Evolutionary conservation across 495 filamentous ascomycete species (phyloP).

Genomic region (Trichoderma parareesei): DNA sequence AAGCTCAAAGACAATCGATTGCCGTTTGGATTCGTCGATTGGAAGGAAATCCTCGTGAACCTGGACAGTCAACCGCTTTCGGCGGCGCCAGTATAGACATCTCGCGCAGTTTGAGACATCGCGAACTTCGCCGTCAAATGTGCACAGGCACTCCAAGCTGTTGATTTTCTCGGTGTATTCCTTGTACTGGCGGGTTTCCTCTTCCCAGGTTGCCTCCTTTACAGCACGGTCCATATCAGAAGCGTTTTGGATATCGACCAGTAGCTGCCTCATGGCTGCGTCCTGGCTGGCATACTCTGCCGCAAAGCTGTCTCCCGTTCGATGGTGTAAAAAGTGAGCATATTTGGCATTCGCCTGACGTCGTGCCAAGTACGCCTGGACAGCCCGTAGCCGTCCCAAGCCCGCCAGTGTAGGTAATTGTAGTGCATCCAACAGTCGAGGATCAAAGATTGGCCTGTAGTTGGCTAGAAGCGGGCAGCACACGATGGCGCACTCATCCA

Average conservation of each 20-base stretch:
- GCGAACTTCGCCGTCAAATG: background rate
- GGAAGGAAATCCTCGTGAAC: constrained; percentile 43
- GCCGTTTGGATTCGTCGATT: constrained; percentile 17
- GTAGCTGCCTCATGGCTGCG: constrained; percentile 21
- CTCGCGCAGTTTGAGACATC: constrained; percentile 28
- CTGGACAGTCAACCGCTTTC: constrained; percentile 25
- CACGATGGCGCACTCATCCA: constrained; percentile 29
- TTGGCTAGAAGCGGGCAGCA: constrained; percentile 28
- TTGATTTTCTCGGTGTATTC: constrained; percentile 26
- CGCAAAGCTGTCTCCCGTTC: constrained; percentile 34
- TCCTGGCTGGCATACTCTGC: constrained; percentile 32
- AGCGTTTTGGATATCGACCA: constrained; percentile 24
- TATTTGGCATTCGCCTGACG: constrained; percentile 18
- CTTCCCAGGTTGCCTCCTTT: constrained; percentile 35
- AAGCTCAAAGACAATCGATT: constrained; percentile 38
- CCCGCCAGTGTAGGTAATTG: constrained; percentile 31
- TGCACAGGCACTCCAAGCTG: constrained; percentile 19
- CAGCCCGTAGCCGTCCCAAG: constrained; percentile 37
- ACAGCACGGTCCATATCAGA: constrained; percentile 17
- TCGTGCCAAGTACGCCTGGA: constrained; percentile 39
- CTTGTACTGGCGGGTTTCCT: constrained; percentile 30
- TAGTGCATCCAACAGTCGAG: constrained; percentile 43
- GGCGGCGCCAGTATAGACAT: constrained; percentile 25
- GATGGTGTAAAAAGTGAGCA: constrained; percentile 37
- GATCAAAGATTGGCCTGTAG: constrained; percentile 32